Base-by-base conservation (phyloP, 495 filamentous ascomycete genomes). In the Penicillium paradoxum region DNA sequence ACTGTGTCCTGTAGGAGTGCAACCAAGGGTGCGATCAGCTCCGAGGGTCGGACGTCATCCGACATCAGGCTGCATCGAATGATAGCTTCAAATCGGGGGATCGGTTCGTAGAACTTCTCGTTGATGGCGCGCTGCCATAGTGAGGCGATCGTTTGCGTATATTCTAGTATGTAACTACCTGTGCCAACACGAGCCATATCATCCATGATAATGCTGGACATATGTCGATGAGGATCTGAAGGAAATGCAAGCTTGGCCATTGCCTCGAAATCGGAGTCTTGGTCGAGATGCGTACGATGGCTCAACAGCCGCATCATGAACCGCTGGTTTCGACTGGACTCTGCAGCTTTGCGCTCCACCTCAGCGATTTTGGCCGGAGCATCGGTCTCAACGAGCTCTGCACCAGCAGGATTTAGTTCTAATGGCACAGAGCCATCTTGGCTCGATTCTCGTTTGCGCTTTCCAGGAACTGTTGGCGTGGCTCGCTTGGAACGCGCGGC, bases 101-200 rank as follows among this genome's bases (percentile, higher is more conserved):
- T 55, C 4, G 86, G 80, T 19, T 69, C 64, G 56, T 75, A 84
- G 59, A 76, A 83, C 48, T 74, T 74, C 55, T 88, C 86, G 21
- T 73, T 65, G 41, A 89, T 63, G 53, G 82, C 83, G 24, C 73
- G 79, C 13, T 75, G 68, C 86, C 86, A 89, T n/a, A 88, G 53
- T 15, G 66, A 68, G 29, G 82, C 69, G 21, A 87, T 67, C 11
- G 76, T 66, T 41, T 68, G 63, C 43, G 76, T 79, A 48, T 88
- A 73, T 37, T 77, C 77, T 14, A 76, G 57, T 22, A 78, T 66
- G 43, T 82, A 80, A 40, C 69, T 73, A 2, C 74, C 73, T 34
- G 64, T 63, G 33, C 72, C 60, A 4, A 78, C 59, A 33, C 55
- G 53, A 1, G 74, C 69, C 30, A 83, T 66, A 39, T 71, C 68